phyloP scores from a whole-genome alignment of 495 filamentous ascomycete species.

The Tuber indicum region DNA sequence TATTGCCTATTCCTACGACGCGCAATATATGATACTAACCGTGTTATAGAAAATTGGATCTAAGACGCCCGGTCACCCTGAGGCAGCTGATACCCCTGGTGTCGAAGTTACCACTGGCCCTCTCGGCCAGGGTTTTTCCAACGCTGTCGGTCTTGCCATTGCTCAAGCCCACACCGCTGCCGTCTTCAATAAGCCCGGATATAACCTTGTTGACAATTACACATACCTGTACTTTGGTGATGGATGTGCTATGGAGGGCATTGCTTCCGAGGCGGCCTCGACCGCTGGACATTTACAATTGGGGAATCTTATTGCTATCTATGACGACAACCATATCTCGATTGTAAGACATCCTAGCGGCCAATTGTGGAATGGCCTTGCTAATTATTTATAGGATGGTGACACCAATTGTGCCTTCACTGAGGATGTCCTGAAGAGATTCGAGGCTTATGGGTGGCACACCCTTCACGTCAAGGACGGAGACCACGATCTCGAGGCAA shows the following conservation, averaged over 20 bases:
- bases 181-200: constrained; percentile 95
- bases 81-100: constrained; percentile 92
- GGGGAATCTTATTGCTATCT: constrained; percentile 92
- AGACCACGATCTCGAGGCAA: constrained; percentile 79
- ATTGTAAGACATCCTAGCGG: constrained; percentile 52
- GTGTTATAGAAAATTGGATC: constrained; percentile 36
- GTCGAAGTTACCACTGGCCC: constrained; percentile 97
- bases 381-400: constrained; percentile 57
- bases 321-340: constrained; percentile 98
- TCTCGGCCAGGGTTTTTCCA: constrained; percentile 90
- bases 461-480: constrained; percentile 77
- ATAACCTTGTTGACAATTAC: constrained; percentile 87
- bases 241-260: constrained; percentile 97
- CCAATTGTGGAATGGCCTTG: not conserved
- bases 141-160: constrained; percentile 93
- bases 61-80: constrained; percentile 93
- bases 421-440: constrained; percentile 91
- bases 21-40: constrained; percentile 3
- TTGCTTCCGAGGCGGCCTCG: constrained; percentile 87
- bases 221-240: constrained; percentile 96
- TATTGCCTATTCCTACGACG: not conserved
- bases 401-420: constrained; percentile 94
- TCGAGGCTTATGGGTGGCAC: constrained; percentile 98
- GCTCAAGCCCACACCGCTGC: constrained; percentile 85
- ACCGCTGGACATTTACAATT: constrained; percentile 93